phyloP scores from a whole-genome alignment of 352 stramenopile genomes.

The Phytopythium montanum region DNA sequence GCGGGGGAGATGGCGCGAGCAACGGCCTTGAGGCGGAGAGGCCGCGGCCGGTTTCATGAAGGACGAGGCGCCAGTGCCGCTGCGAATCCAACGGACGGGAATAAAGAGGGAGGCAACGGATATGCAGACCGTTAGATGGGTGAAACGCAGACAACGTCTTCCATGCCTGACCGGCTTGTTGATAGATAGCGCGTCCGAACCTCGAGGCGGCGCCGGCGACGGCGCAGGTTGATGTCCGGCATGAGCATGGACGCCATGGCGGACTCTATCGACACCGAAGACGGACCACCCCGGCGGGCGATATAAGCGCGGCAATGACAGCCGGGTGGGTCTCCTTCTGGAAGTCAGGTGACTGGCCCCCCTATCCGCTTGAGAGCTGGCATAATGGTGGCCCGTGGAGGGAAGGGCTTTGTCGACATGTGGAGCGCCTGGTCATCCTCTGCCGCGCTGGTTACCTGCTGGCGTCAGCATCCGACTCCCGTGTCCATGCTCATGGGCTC shows the following conservation, averaged over 20 bases:
- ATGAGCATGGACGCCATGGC: conserved; percentile 50
- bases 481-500: background rate
- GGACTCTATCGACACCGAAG: background rate
- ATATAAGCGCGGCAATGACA: background rate
- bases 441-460: background rate
- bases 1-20: background rate
- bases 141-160: background rate
- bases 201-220: conserved; percentile 50
- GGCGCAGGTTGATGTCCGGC: conserved; percentile 67
- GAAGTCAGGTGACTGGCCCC: background rate
- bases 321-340: background rate
- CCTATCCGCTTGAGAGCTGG: background rate
- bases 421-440: background rate
- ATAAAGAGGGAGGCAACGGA: conserved; percentile 1
- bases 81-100: conserved; percentile 8
- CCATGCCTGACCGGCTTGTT: background rate
- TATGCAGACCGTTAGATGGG: background rate
- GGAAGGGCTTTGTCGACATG: background rate
- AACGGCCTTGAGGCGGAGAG: background rate
- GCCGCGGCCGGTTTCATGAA: conserved; percentile 14
- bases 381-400: background rate
- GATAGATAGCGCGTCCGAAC: conserved; percentile 21
- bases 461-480: background rate
- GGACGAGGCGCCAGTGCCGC: conserved; percentile 38
- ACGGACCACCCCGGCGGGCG: background rate